phyloP scores from a whole-genome alignment of 1,139 yeast species.

The Yamadazyma buinensis region DNA sequence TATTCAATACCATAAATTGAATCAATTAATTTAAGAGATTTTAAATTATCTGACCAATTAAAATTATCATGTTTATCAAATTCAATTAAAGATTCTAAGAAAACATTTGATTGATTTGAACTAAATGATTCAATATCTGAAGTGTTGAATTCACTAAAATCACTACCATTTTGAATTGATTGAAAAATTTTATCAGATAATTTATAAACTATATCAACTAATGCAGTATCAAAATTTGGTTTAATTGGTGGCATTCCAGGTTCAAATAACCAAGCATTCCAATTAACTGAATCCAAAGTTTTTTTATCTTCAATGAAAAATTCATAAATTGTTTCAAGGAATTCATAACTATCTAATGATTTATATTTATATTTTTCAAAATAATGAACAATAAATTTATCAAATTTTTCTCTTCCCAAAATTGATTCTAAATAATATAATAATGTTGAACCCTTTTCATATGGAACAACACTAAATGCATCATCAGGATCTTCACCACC shows the following conservation, averaged over 20 bases:
- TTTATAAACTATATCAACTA: slow-evolving; percentile 68
- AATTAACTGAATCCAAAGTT: slow-evolving; percentile 64
- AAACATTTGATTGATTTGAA: slow-evolving; percentile 75
- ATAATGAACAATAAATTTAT: slow-evolving; percentile 76
- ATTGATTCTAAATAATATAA: slow-evolving; percentile 64
- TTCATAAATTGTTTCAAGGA: slow-evolving; percentile 70
- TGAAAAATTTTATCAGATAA: slow-evolving; percentile 66
- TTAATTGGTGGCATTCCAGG: slow-evolving; percentile 84
- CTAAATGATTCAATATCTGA: slow-evolving; percentile 55
- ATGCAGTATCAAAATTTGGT: slow-evolving; percentile 72
- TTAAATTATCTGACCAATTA: slow-evolving; percentile 34
- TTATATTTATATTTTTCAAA: slow-evolving; percentile 64
- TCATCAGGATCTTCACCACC: slow-evolving; percentile 80
- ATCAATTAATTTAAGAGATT: slow-evolving; percentile 41
- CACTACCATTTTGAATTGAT: slow-evolving; percentile 18
- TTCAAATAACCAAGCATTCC: slow-evolving; percentile 77
- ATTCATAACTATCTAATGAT: slow-evolving; percentile 79
- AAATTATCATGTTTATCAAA: slow-evolving; percentile 29
- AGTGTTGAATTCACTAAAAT: slow-evolving; percentile 16
- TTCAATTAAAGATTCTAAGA: slow-evolving; percentile 60
- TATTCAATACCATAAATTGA: slow-evolving; percentile 40
- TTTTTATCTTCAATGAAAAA: slow-evolving; percentile 48
- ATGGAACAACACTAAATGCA: slow-evolving; percentile 83
- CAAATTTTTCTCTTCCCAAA: slow-evolving; percentile 58
- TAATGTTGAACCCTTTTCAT: slow-evolving; percentile 85